phyloP scores from a whole-genome alignment of 148 eudicot genomes.

The Chenopodium album region DNA sequence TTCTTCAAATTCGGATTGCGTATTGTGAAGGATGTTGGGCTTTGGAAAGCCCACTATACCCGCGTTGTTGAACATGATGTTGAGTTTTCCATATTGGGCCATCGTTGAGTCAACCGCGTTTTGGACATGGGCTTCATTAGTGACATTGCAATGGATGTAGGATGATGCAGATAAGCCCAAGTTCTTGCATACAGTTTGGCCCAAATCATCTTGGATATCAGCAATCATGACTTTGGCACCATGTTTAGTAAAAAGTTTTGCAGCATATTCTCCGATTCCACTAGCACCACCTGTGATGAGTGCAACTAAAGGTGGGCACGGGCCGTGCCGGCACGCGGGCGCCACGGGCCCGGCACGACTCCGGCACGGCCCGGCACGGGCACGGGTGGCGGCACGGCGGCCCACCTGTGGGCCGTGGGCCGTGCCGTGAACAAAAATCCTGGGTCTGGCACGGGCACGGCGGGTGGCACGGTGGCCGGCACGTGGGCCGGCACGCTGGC shows the following conservation, averaged over 20 bases:
- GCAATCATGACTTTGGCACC: conserved; percentile 68
- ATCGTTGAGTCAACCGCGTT: conserved; percentile 45
- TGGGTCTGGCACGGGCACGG: no score
- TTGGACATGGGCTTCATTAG: conserved; percentile 43
- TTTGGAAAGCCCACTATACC: conserved; percentile 32
- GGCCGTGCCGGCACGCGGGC: no score
- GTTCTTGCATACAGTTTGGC: no score
- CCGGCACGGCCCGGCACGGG: no score
- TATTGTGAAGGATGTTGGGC: conserved; percentile 29
- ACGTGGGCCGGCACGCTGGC: no score
- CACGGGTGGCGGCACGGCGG: no score
- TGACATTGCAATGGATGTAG: conserved; percentile 55
- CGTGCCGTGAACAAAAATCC: no score
- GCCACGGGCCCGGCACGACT: no score
- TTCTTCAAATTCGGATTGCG: conserved; percentile 37
- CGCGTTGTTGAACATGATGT: conserved; percentile 60
- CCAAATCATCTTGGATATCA: conserved; percentile 36
- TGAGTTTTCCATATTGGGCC: conserved; percentile 49
- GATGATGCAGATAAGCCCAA: conserved; percentile 37
- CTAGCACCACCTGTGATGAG: conserved; percentile 41
- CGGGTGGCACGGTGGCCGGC: no score
- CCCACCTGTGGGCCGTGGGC: no score
- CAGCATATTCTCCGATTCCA: conserved; percentile 24
- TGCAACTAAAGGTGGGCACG: conserved; percentile 33
- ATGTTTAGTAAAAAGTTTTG: conserved; percentile 40